These are phyloP conservation scores for Saccharomycopsis olivae DNA, from an alignment of 805 yeast genomes.

Conservation along the genomic window DNA sequence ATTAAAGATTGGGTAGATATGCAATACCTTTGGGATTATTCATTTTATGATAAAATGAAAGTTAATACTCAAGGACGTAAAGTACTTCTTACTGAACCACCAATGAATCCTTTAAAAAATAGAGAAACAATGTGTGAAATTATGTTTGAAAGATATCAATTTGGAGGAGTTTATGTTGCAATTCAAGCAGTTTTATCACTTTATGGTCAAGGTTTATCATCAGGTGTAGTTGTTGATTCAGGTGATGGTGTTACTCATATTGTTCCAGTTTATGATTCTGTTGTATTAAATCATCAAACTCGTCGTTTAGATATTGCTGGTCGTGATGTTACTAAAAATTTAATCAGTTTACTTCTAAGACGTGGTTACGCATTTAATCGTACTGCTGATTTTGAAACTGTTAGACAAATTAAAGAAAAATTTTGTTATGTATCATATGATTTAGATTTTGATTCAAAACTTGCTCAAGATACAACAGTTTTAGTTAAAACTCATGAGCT, in stretches of 20 bases:
- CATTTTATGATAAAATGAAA: slow-evolving; percentile 85
- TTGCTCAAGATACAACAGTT: slow-evolving; percentile 92
- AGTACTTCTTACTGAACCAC: slow-evolving; percentile 90
- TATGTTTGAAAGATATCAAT: slow-evolving; percentile 84
- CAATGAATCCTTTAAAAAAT: slow-evolving; percentile 90
- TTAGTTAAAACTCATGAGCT: slow-evolving; percentile 84
- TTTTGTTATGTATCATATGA: slow-evolving; percentile 93
- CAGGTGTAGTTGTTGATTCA: slow-evolving; percentile 97
- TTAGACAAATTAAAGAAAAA: slow-evolving; percentile 94
- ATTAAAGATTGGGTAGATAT: slow-evolving; percentile 97
- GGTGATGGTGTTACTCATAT: slow-evolving; percentile 99
- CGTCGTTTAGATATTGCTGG: slow-evolving; percentile 95
- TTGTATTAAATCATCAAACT: slow-evolving; percentile 89
- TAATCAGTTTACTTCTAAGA: slow-evolving; percentile 82
- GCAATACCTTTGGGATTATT: slow-evolving; percentile 97
- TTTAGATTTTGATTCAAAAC: slow-evolving; percentile 74
- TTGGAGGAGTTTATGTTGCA: slow-evolving; percentile 91
- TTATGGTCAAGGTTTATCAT: slow-evolving; percentile 92
- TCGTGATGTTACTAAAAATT: slow-evolving; percentile 93
- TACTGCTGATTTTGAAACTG: slow-evolving; percentile 98
- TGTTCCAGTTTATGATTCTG: slow-evolving; percentile 96
- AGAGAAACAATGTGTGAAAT: slow-evolving; percentile 87
- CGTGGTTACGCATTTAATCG: slow-evolving; percentile 97
- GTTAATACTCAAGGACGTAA: slow-evolving; percentile 68
- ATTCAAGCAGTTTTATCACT: slow-evolving; percentile 97